Conservation (phyloP, 83 land plant species). For the Thuja plicata region DNA sequence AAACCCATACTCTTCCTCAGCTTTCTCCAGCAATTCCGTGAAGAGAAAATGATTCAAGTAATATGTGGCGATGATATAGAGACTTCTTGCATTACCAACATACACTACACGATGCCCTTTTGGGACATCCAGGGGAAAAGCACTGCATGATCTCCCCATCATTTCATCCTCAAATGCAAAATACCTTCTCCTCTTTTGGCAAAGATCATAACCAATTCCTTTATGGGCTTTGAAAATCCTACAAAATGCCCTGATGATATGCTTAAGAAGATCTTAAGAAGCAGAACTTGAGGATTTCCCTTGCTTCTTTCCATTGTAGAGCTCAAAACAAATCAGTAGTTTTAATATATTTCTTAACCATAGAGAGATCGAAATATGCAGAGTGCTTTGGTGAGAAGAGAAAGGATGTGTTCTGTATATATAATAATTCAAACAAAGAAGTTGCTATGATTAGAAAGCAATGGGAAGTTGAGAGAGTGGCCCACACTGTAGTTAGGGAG, state of each 20-base stretch:
- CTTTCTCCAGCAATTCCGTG: neutral
- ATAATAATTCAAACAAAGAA: too few relatives aligned
- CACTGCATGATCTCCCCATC: too few relatives aligned
- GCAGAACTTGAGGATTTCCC: neutral
- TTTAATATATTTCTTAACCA: neutral
- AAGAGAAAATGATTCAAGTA: constrained; percentile 4
- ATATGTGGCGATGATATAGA: neutral
- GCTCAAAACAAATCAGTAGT: neutral
- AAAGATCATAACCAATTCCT: neutral
- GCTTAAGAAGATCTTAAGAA: neutral
- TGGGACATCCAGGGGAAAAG: neutral
- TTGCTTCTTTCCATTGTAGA: neutral
- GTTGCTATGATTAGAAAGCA: too few relatives aligned
- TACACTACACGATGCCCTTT: neutral
- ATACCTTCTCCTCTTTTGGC: neutral
- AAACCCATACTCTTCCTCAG: too few relatives aligned
- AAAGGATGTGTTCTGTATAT: too few relatives aligned
- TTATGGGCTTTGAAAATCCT: neutral
- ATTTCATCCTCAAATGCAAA: neutral
- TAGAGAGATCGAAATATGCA: neutral
- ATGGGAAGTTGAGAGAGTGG: too few relatives aligned
- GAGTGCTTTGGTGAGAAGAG: neutral
- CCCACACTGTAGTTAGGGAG: too few relatives aligned
- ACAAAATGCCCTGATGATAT: neutral
- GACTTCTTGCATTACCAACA: neutral